Base-by-base conservation (phyloP, 495 filamentous ascomycete genomes). In the Aspergillus mulundensis region DNA sequence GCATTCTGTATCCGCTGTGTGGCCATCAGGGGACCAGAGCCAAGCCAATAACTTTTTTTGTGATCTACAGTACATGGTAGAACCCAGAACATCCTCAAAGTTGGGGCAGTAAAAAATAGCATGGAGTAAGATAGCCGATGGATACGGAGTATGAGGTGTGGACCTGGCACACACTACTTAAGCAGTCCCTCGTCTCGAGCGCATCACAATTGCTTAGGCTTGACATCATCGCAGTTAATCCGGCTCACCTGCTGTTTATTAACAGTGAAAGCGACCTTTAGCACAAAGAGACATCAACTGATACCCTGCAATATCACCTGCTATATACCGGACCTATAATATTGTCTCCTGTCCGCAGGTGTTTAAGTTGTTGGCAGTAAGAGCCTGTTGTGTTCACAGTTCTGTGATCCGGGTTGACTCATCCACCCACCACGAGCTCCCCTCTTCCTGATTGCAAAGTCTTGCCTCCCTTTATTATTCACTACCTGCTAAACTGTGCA, bases 321-420 rank as follows among this genome's bases (percentile, higher is more conserved):
- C 4, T 16, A 15, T 11, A 24, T 40, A 15, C 21, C 20, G 32
- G 25, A 30, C 54, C 54, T 57, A 57, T 57, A 30, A 24, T 25
- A 58, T 52, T 40, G 16, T 14, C 41, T 21, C 48, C 41, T 41
- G 21, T n/a, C 5, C 3, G 41, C 56, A 58, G 56, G 48, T 59
- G 46, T 54, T 54, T 7, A 19, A 30, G 50, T 50, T 54, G 50
- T 54, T 59, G 50, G 46, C 30, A 40, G 21, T 5, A 52, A 40
- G 18, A 34, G 41, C 16, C 30, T 30, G 47, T 24, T 51, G 62
- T 54, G 59, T 65, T 28, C 25, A 28, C 3, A 8, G 25, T 28
- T 57, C 50, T 39, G 47, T 45, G 52, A 42, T 7, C 45, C 28
- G 36, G n/a, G 47, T 66, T 67, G 65, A 68, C 62, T 65, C 65